phyloP scores from a whole-genome alignment of 129 eudicot species.

The Lonicera japonica region DNA sequence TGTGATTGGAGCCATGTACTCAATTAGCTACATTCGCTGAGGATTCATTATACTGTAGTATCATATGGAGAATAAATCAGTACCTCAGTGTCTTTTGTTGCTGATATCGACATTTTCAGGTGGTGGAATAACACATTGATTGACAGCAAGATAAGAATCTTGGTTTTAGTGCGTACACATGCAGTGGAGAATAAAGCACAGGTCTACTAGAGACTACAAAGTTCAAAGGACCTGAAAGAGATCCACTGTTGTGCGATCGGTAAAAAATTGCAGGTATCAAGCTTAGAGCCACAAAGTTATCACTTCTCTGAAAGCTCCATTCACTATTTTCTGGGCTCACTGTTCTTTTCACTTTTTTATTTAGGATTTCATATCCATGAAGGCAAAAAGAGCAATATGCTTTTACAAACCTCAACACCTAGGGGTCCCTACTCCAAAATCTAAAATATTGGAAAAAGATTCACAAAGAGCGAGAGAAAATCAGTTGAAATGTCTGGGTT shows the following conservation, averaged over 20 bases:
- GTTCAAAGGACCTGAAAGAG: constrained; percentile 15
- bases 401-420: background rate
- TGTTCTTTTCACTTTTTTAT: constrained; percentile 13
- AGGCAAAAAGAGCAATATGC: constrained; percentile 2
- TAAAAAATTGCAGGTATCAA: constrained; percentile 11
- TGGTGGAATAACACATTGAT: constrained; percentile 25
- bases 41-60: no score
- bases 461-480: no score
- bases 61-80: no score
- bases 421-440: no score
- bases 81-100: constrained; percentile 8
- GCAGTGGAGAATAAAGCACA: constrained; percentile 11
- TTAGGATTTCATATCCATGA: constrained; percentile 2
- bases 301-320: constrained; percentile 10
- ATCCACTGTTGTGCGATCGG: background rate
- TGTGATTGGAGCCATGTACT: no score
- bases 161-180: constrained; percentile 9
- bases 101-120: background rate
- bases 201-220: constrained; percentile 14
- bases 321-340: constrained; percentile 4
- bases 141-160: constrained; percentile 22
- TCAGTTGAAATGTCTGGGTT: no score
- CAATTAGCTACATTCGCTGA: no score
- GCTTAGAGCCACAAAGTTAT: constrained; percentile 4
- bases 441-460: no score